phyloP scores from a whole-genome alignment of 2,329 filamentous ascomycete genomes.

The Chalara sp. region DNA sequence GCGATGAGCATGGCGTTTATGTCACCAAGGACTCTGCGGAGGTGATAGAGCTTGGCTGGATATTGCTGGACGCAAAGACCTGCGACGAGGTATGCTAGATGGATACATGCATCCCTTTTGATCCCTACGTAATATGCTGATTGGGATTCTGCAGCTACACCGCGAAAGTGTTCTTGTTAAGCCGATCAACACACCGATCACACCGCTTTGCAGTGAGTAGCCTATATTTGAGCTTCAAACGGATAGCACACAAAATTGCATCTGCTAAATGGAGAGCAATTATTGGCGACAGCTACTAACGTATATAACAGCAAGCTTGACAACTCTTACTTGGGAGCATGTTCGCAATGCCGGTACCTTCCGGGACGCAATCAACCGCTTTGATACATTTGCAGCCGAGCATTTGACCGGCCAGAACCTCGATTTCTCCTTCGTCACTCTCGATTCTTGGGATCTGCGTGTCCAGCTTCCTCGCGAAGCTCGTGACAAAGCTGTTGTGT shows the following conservation, averaged over 20 bases:
- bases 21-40: conserved; percentile 99
- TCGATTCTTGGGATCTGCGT: conserved; percentile 96
- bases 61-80: conserved; percentile 83
- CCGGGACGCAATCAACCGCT: conserved; percentile 91
- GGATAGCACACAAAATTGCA: no score
- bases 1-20: conserved; percentile 98
- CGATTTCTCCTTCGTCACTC: conserved; percentile 96
- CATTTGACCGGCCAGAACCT: conserved; percentile 85
- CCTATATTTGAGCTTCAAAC: neutral
- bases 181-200: conserved; percentile 97
- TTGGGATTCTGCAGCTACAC: conserved; percentile 57
- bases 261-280: neutral
- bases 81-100: conserved; percentile 74
- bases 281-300: conserved; percentile 18
- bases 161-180: conserved; percentile 96
- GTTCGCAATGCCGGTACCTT: conserved; percentile 96
- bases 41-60: conserved; percentile 99
- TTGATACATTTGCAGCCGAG: conserved; percentile 89
- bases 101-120: conserved; percentile 2
- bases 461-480: conserved; percentile 97
- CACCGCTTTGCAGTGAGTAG: conserved; percentile 92
- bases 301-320: conserved; percentile 70
- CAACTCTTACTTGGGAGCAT: conserved; percentile 97
- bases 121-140: conserved; percentile 14
- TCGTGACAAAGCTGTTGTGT: conserved; percentile 93